Conservation (phyloP, 2,329 filamentous ascomycete genomes). For the Alternaria incomplexa region DNA sequence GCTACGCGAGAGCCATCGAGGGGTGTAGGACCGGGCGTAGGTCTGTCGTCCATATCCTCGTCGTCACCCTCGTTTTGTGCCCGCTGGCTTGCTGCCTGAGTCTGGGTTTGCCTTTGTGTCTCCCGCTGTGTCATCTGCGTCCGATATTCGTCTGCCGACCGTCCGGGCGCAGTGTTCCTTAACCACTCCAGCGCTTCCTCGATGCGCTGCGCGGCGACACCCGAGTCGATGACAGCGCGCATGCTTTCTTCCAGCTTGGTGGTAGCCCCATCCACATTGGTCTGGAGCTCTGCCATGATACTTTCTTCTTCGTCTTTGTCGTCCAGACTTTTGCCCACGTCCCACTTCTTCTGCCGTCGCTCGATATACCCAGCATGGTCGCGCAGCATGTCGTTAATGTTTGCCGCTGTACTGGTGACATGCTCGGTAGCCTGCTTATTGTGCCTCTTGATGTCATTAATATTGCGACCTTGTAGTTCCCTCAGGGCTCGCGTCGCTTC, state of each 20-base stretch:
- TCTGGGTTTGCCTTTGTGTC: slow-evolving; percentile 40
- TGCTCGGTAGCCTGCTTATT: slow-evolving; percentile 54
- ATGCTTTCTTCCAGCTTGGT: slow-evolving; percentile 63
- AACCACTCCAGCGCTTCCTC: slow-evolving; percentile 54
- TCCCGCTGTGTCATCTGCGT: slow-evolving; percentile 48
- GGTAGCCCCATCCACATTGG: slow-evolving; percentile 60
- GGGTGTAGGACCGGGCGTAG: slow-evolving; percentile 47
- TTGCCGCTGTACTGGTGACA: slow-evolving; percentile 58
- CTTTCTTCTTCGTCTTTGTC: slow-evolving; percentile 48
- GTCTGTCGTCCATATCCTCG: slow-evolving; percentile 44
- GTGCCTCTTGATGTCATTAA: slow-evolving; percentile 56
- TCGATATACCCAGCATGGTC: slow-evolving; percentile 47
- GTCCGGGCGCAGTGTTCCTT: slow-evolving; percentile 41
- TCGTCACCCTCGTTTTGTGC: slow-evolving; percentile 19
- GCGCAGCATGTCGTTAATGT: slow-evolving; percentile 63
- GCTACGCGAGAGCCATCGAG: slow-evolving; percentile 41
- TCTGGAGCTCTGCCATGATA: slow-evolving; percentile 48
- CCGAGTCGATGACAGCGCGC: slow-evolving; percentile 64
- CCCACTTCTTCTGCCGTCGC: slow-evolving; percentile 41
- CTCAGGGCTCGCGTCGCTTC: slow-evolving; percentile 56
- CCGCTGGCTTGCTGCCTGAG: slow-evolving; percentile 30
- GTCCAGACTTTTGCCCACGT: slow-evolving; percentile 44
- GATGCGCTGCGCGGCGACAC: slow-evolving; percentile 55
- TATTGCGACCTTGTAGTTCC: slow-evolving; percentile 51
- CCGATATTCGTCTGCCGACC: slow-evolving; percentile 35